Evolutionary conservation across 306 rosid genomes (phyloP), one percentile per base, ranked within the genome.

Genomic region (Vachellia pachyceras): DNA sequence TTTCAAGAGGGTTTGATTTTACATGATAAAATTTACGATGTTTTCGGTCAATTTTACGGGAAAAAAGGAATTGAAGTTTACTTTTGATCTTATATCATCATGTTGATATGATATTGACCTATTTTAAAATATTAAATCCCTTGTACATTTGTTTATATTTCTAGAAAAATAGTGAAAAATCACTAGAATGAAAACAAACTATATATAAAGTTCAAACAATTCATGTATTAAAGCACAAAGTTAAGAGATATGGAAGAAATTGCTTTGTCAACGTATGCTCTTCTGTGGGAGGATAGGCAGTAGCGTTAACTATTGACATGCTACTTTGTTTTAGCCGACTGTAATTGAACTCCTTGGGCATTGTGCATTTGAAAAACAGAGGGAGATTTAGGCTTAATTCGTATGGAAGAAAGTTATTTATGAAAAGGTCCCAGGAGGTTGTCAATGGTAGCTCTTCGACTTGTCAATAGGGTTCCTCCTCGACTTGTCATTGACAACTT

Each of bases 11-110:
- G 87, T 80, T 88, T 82, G 70, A 87, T 89, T 88, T 88, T 84
- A 88, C 86, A 88, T 87, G 89, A 87, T 92, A 88, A 90, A 84
- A 87, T 80, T 86, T 86, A 85, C 84, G 85, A 52, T 86, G 79
- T 83, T 87, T 89, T 89, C 83, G 81, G 85, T 85, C 88, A 79
- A 81, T 84, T 88, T 88, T 88, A 89, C 90, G 77, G 71, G 72
- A 82, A 79, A 84, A 82, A 79, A 84, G 63, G 85, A 85, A 84
- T 75, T 87, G 75, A 61, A 82, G 81, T 78, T 87, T 69, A 81
- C 73, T 77, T 81, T 88, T 77, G 73, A 68, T 63, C 66, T 84
- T 84, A 70, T 72, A 69, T 72, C 80, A 46, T 83, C 80, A 46
- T 83, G 79, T 67, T 70, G 82, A 80, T 84, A 79, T 74, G 80